These are phyloP conservation scores for Fusarium sp. DNA, from an alignment of 2,329 filamentous ascomycete genomes.

Conservation along the genomic window DNA sequence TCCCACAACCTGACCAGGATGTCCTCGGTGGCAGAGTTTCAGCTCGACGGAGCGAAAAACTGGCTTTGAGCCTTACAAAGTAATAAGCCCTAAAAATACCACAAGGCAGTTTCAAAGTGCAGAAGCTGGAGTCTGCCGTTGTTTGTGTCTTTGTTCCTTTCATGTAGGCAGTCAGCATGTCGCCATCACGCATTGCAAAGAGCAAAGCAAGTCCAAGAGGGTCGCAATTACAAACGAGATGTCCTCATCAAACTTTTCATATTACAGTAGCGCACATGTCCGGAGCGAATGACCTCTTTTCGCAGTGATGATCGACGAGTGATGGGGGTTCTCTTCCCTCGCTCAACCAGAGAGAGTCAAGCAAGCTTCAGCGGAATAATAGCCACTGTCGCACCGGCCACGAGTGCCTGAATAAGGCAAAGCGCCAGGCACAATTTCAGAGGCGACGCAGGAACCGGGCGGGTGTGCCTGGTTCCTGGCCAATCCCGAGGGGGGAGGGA, in stretches of 20 bases:
- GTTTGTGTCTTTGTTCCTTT: neutral
- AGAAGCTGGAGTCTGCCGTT: neutral
- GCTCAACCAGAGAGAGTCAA: neutral
- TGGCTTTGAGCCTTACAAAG: neutral
- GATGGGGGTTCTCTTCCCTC: constrained; percentile 10
- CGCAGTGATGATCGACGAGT: constrained; percentile 11
- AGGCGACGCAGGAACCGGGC: constrained; percentile 42
- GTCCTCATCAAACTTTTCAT: constrained; percentile 33
- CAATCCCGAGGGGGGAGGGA: constrained; percentile 33
- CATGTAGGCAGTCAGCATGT: neutral
- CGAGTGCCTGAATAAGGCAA: constrained; percentile 22
- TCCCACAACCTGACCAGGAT: constrained; percentile 14
- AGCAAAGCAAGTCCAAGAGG: neutral
- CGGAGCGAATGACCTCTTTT: constrained; percentile 8
- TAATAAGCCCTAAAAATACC: neutral
- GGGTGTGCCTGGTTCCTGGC: constrained; percentile 29
- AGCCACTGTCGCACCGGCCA: neutral
- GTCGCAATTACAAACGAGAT: constrained; percentile 18
- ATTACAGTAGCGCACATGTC: constrained; percentile 24
- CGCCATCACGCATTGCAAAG: neutral
- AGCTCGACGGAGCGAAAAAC: constrained; percentile 16
- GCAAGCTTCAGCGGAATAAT: neutral
- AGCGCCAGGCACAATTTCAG: constrained; percentile 38
- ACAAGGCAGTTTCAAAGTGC: neutral
- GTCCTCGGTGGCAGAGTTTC: constrained; percentile 26